Evolutionary conservation across 495 filamentous ascomycete species (phyloP), one percentile per base, ranked within the genome.

Genomic region (Aspergillus haitiensis): DNA sequence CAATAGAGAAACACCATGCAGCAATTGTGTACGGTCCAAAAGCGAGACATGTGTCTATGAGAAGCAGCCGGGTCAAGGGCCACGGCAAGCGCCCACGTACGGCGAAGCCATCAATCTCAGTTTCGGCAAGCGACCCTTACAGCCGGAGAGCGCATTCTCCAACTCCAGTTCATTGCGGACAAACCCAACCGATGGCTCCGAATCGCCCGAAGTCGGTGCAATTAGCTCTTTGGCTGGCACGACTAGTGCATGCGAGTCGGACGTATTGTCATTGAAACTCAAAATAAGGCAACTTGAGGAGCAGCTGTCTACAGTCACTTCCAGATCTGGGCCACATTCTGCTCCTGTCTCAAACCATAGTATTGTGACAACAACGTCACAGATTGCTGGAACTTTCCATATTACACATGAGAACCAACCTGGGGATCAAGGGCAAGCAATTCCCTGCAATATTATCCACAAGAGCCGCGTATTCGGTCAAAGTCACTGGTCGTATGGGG

Each of bases 401-500:
- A 27, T 72, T 3, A 63, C 67, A 11, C 58, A 61, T 27, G 75
- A 75, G 52, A 69, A 49, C 5, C 44, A 47, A 0, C 15, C 57
- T 0, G 59, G 59, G 33, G 68, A 68, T 32, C 64, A 72, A 15
- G 12, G 7, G 5, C 34, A 52, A 3, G 55, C 65, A 0, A 70
- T 80, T 4, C 65, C 58, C 31, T 71, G 73, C 4, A 70, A 72
- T 27, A 71, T 84, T 34, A 71, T 74, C 15, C 81, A 85, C 57
- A 85, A 86, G 66, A 75, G 72, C 0, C 75, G 83, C 0, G 45
- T 81, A 4, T 83, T 84, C 64, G 84, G 83, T 0, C 80, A 81
- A 52, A 85, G 79, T 52, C 82, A 83, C 59, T 82, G 81, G 82
- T 78, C 82, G 56, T 79, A 73, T 58, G 73, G 5, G 0, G 46